A percentile compares a stretch with the other conserved stretches of the same genome.
Evolutionary conservation across 1,139 yeast genomes (phyloP).

Genomic region (Suhomyces ambrosiae): DNA sequence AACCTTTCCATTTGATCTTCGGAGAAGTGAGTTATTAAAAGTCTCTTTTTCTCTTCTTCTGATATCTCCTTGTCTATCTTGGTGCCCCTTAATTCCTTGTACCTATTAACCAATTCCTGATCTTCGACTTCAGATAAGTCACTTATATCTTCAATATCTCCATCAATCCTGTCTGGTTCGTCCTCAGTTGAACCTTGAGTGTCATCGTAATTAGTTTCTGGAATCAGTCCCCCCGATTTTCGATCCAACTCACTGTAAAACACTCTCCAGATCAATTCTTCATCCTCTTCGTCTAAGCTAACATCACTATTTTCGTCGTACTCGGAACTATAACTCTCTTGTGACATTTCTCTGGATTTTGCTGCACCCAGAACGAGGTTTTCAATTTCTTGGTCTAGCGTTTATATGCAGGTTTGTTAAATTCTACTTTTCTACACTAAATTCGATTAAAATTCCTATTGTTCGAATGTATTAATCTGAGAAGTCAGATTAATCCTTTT

Average conservation of each 20-base stretch:
- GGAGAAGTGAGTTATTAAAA: conserved; percentile 72
- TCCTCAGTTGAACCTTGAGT: no score
- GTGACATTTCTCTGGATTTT: not conserved
- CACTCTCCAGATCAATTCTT: conserved; percentile 48
- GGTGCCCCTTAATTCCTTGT: conserved; percentile 27
- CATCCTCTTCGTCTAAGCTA: conserved; percentile 51
- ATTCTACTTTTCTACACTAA: no score
- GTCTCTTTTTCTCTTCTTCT: conserved; percentile 59
- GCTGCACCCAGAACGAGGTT: no score
- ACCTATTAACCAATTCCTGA: conserved; percentile 35
- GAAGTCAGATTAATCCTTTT: no score
- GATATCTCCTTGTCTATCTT: conserved; percentile 27
- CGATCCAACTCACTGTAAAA: conserved; percentile 32
- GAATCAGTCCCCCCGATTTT: conserved; percentile 3
- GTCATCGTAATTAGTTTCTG: conserved; percentile 5
- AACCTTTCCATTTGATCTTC: conserved; percentile 86
- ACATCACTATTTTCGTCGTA: conserved; percentile 37
- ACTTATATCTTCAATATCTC: conserved; percentile 19
- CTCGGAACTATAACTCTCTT: not conserved
- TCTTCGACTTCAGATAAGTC: conserved; percentile 44
- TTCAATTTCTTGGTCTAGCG: not conserved
- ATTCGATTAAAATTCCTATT: no score
- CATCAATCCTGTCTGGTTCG: no score
- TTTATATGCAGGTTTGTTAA: conserved; percentile 1
- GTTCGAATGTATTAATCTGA: no score